Conservation (phyloP, 2,329 filamentous ascomycete species). For the Sporothrix brasiliensis region DNA sequence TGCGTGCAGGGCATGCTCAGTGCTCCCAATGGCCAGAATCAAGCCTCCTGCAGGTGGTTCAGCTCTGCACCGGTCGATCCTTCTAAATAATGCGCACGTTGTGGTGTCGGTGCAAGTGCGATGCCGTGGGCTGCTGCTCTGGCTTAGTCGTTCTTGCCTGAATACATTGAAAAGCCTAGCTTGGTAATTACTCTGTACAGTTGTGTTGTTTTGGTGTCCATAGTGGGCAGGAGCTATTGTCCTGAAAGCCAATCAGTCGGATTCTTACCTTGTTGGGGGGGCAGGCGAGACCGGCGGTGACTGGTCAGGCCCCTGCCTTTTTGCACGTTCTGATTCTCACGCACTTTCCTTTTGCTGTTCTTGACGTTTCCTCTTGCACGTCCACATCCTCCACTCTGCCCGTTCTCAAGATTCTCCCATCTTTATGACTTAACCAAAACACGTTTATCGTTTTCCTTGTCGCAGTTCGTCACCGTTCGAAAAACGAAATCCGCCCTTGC, state of each 20-base stretch:
- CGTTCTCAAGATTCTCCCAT: neutral
- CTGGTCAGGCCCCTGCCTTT: neutral
- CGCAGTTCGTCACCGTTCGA: neutral
- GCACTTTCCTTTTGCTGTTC: neutral
- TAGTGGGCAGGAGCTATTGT: constrained; percentile 3
- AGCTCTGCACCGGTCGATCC: constrained; percentile 18
- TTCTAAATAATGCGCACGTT: constrained; percentile 7
- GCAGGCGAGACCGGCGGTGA: constrained; percentile 27
- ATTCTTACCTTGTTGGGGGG: neutral
- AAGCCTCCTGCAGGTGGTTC: constrained; percentile 14
- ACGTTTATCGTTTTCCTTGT: neutral
- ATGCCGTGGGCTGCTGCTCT: neutral
- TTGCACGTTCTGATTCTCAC: constrained; percentile 16
- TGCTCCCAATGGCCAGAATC: neutral
- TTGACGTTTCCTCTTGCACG: neutral
- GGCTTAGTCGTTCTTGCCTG: constrained; percentile 15
- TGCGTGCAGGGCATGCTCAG: neutral
- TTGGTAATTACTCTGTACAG: neutral
- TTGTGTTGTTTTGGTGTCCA: neutral
- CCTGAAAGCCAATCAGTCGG: neutral
- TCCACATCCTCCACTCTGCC: neutral
- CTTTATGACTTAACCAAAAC: neutral
- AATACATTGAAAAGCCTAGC: neutral
- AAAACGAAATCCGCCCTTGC: constrained; percentile 8
- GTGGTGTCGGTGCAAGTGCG: constrained; percentile 19